Percentiles rank a stretch among this genome's conserved stretches.
phyloP scores from a whole-genome alignment of 495 filamentous ascomycete species.

The Physcia stellaris region DNA sequence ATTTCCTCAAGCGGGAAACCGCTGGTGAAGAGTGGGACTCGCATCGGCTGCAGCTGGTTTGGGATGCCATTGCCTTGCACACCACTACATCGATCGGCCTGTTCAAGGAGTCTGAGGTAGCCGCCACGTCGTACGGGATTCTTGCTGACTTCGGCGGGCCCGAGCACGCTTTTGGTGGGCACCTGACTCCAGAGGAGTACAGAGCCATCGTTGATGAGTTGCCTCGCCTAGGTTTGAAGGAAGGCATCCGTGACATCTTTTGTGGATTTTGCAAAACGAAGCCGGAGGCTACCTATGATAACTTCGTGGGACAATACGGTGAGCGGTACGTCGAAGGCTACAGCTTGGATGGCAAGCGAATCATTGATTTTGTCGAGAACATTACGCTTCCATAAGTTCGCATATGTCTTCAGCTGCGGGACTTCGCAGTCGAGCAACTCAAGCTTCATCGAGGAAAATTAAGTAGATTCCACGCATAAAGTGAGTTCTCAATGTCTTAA shows the following conservation, averaged over 20 bases:
- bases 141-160: slow-evolving; percentile 34
- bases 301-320: slow-evolving; percentile 27
- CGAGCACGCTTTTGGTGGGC: slow-evolving; percentile 8
- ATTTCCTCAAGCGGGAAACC: slow-evolving; percentile 23
- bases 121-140: slow-evolving; percentile 26
- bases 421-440: too few relatives aligned
- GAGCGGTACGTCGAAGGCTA: slow-evolving; percentile 17
- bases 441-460: too few relatives aligned
- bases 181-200: slow-evolving; percentile 24
- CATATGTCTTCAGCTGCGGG: too few relatives aligned
- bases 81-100: slow-evolving; percentile 25
- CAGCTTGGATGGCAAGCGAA: not conserved
- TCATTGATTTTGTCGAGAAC: not conserved
- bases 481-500: too few relatives aligned
- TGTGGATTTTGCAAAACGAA: slow-evolving; percentile 31
- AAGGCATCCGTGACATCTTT: slow-evolving; percentile 22
- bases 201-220: slow-evolving; percentile 21
- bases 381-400: too few relatives aligned
- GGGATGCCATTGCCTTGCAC: slow-evolving; percentile 43
- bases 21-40: slow-evolving; percentile 21
- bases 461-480: too few relatives aligned
- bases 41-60: slow-evolving; percentile 29
- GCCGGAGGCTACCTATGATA: slow-evolving; percentile 37
- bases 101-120: slow-evolving; percentile 34
- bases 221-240: slow-evolving; percentile 25